These are phyloP conservation scores for Komagataea norvegica DNA, from an alignment of 1,139 yeast genomes.

Conservation along the genomic window DNA sequence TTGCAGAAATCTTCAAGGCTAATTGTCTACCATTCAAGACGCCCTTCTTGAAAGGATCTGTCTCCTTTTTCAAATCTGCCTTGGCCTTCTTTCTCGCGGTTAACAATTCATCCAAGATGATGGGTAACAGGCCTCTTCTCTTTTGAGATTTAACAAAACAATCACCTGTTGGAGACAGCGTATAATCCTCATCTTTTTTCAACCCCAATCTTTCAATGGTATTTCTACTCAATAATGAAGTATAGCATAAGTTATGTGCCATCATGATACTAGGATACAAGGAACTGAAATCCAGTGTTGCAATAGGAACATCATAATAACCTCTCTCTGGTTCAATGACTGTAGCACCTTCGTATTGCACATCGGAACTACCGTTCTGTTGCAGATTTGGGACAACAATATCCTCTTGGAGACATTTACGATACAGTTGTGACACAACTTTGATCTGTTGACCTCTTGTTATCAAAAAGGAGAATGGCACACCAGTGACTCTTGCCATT, in stretches of 20 bases:
- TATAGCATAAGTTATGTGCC: slow-evolving; percentile 98
- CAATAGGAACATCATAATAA: slow-evolving; percentile 94
- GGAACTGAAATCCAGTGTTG: slow-evolving; percentile 95
- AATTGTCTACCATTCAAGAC: slow-evolving; percentile 96
- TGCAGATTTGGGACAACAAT: slow-evolving; percentile 88
- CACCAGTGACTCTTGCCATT: slow-evolving; percentile 99
- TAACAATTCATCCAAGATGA: slow-evolving; percentile 81
- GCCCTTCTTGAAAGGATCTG: slow-evolving; percentile 89
- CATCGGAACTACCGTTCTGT: slow-evolving; percentile 69
- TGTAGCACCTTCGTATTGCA: slow-evolving; percentile 98
- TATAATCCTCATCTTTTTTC: slow-evolving; percentile 71
- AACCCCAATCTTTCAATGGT: slow-evolving; percentile 64
- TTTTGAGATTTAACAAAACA: slow-evolving; percentile 70
- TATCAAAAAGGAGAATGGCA: slow-evolving; percentile 85
- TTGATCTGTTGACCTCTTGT: slow-evolving; percentile 97
- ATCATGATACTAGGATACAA: slow-evolving; percentile 98
- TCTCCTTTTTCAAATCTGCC: slow-evolving; percentile 82
- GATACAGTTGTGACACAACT: slow-evolving; percentile 88
- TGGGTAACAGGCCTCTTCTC: slow-evolving; percentile 86
- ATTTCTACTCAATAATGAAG: slow-evolving; percentile 70
- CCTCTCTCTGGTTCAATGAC: slow-evolving; percentile 97
- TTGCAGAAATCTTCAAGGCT: slow-evolving; percentile 94
- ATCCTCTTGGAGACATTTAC: slow-evolving; percentile 83
- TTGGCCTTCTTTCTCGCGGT: slow-evolving; percentile 93
- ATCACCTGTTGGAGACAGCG: slow-evolving; percentile 88